Conservation (phyloP, 2,329 filamentous ascomycete genomes). For the Amphichorda felina region DNA sequence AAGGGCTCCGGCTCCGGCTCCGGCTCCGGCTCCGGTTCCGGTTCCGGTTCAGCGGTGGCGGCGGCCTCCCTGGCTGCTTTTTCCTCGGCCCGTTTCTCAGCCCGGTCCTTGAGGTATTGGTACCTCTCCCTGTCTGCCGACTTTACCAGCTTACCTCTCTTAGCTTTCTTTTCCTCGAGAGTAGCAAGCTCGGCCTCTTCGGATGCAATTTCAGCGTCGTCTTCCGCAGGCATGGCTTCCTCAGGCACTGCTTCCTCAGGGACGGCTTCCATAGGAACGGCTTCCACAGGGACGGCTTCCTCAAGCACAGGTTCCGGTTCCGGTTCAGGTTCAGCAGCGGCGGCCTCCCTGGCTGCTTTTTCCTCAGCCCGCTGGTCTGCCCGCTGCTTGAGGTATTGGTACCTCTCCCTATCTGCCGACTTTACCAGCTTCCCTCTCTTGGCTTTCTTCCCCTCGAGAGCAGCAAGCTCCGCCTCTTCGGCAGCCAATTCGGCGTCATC, state of each 20-base stretch:
- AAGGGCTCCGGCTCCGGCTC: constrained; percentile 3
- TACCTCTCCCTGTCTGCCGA: constrained; percentile 15
- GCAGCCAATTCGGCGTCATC: constrained; percentile 7
- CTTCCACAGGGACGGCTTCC: constrained; percentile 6
- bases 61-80: constrained; percentile 9
- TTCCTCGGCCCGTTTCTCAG: constrained; percentile 8
- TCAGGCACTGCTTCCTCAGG: background rate
- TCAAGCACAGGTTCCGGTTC: constrained; percentile 2
- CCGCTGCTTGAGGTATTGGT: background rate
- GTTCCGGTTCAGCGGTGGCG: constrained; percentile 2
- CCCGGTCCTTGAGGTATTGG: constrained; percentile 9
- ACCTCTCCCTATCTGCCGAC: constrained; percentile 3
- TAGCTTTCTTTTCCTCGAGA: constrained; percentile 17
- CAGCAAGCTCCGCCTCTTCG: constrained; percentile 8
- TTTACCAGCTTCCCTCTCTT: constrained; percentile 13
- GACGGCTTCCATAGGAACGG: background rate
- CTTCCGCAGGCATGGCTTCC: constrained; percentile 6
- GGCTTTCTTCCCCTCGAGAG: constrained; percentile 15
- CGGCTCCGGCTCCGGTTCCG: background rate
- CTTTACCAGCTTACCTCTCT: constrained; percentile 11
- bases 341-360: constrained; percentile 1
- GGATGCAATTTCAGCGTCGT: constrained; percentile 14
- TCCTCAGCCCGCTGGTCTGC: constrained; percentile 1
- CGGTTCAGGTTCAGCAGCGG: background rate
- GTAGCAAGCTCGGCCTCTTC: constrained; percentile 11